These are phyloP conservation scores for Populus pruinosa DNA, from an alignment of 345 rosid genomes.

Conservation along the genomic window DNA sequence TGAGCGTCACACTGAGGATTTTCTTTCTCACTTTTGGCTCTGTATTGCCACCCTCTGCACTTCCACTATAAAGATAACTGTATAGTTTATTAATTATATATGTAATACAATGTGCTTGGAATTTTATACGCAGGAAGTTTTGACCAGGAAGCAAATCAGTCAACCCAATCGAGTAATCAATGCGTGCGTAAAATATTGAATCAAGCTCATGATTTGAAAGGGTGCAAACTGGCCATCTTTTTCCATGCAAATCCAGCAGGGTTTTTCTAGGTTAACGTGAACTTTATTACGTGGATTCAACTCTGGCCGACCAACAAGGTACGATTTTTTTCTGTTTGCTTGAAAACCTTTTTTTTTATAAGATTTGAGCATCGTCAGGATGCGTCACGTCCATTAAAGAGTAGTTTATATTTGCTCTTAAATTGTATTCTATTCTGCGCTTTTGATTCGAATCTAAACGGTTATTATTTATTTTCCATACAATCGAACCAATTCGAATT, in stretches of 20 bases:
- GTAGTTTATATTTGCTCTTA: neutral
- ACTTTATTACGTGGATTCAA: conserved; percentile 9
- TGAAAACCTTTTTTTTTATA: neutral
- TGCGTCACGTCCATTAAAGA: neutral
- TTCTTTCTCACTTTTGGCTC: neutral
- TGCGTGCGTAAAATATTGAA: neutral
- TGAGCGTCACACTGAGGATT: neutral
- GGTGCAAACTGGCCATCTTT: conserved; percentile 8
- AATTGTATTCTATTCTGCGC: neutral
- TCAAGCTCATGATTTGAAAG: conserved; percentile 29
- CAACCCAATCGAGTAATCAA: conserved; percentile 24
- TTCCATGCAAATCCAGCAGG: conserved; percentile 9
- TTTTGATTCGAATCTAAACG: too few relatives aligned
- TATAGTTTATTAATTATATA: too few relatives aligned
- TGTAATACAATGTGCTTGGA: neutral
- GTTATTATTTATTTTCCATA: neutral
- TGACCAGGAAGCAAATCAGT: neutral
- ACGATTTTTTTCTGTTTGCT: neutral
- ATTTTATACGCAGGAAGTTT: neutral
- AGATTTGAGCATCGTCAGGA: neutral
- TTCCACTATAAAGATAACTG: neutral
- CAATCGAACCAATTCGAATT: neutral
- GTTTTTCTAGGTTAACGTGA: conserved; percentile 19
- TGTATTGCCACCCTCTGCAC: neutral
- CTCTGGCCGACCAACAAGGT: neutral